These are phyloP conservation scores for Areca catechu DNA, from an alignment of 176 grass and related monocot species.

Conservation along the genomic window DNA sequence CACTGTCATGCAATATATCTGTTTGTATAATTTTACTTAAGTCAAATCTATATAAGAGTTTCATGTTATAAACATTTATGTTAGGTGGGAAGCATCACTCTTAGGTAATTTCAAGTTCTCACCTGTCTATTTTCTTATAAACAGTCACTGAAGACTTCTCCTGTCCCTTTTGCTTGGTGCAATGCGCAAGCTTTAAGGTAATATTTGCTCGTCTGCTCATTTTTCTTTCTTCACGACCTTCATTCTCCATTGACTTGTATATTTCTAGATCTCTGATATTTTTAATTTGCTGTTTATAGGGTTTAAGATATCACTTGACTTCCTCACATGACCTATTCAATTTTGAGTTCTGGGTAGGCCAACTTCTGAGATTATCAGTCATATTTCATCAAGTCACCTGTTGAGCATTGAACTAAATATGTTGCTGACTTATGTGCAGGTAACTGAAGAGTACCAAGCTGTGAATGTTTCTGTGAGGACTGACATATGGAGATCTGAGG, in stretches of 20 bases:
- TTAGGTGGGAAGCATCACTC: no score
- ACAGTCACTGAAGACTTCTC: slow-evolving; percentile 98
- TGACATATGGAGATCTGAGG: slow-evolving; percentile 74
- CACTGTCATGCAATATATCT: no score
- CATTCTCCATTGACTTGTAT: slow-evolving; percentile 13
- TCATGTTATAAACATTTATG: no score
- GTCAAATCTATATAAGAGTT: no score
- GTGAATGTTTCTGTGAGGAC: slow-evolving; percentile 81
- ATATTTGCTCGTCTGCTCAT: background rate
- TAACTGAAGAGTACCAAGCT: slow-evolving; percentile 80
- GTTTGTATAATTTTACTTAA: no score
- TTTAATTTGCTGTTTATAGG: slow-evolving; percentile 37
- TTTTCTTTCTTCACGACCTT: background rate
- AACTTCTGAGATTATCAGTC: slow-evolving; percentile 35
- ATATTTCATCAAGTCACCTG: slow-evolving; percentile 8
- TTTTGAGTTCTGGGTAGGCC: slow-evolving; percentile 98
- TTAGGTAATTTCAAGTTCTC: slow-evolving; percentile 14
- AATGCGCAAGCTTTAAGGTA: slow-evolving; percentile 95
- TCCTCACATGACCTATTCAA: slow-evolving; percentile 89
- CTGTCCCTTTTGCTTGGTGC: slow-evolving; percentile 86
- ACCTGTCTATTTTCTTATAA: slow-evolving; percentile 18
- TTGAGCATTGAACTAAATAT: slow-evolving; percentile 13
- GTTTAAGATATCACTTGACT: slow-evolving; percentile 76
- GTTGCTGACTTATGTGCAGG: slow-evolving; percentile 32
- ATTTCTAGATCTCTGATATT: slow-evolving; percentile 8